These are phyloP conservation scores for Agroathelia rolfsii DNA, from an alignment of 1,284 basidiomycete species.

Conservation along the genomic window DNA sequence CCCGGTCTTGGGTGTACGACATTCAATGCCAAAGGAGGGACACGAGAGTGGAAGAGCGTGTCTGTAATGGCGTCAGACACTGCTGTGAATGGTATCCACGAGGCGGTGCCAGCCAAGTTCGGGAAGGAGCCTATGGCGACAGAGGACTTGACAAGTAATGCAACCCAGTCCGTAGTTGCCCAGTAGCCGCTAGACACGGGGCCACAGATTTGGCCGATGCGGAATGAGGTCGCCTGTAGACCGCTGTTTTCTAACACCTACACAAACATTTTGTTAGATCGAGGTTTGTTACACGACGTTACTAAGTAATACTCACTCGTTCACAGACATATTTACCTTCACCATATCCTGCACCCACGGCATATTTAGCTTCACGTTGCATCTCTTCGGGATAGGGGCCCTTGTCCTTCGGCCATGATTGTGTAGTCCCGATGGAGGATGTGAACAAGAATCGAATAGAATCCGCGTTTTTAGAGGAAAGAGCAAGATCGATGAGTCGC, in stretches of 20 bases:
- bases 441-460: constrained; percentile 24
- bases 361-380: constrained; percentile 11
- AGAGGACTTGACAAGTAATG: no score
- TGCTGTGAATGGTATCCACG: no score
- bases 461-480: constrained; percentile 16
- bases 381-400: constrained; percentile 20
- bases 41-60: no score
- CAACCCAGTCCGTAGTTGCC: no score
- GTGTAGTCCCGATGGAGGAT: constrained; percentile 21
- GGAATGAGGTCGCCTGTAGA: constrained; percentile 2
- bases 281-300: constrained; percentile 2
- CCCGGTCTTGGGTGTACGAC: no score
- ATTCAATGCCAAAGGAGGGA: no score
- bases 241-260: constrained; percentile 3
- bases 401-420: constrained; percentile 19
- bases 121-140: no score
- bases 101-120: no score
- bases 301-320: constrained; percentile 4
- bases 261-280: not conserved
- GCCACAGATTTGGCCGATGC: constrained; percentile 1
- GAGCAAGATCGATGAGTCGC: constrained; percentile 30
- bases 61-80: no score
- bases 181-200: no score
- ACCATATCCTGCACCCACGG: constrained; percentile 19
- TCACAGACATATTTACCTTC: constrained; percentile 33